Percentiles rank a stretch among this genome's conserved stretches.
These are phyloP conservation scores for Parathielavia appendiculata DNA, from an alignment of 495 filamentous ascomycete genomes.

Conservation along the genomic window DNA sequence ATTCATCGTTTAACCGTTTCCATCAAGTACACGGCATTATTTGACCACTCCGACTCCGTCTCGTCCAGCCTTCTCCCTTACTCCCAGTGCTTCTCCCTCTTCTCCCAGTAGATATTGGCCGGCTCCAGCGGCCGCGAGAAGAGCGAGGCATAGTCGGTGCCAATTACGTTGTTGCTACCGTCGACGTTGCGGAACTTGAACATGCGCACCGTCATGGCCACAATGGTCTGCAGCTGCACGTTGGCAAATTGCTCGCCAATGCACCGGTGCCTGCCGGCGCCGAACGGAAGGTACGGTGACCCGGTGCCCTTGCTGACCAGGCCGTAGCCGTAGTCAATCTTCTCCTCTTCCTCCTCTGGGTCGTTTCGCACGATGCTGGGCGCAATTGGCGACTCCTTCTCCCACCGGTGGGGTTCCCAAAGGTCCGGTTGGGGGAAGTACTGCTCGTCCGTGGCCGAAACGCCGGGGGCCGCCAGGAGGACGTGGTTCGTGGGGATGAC, in stretches of 20 bases:
- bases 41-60: background rate
- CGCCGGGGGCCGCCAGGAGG: conserved; percentile 76
- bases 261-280: conserved; percentile 87
- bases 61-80: background rate
- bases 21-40: background rate
- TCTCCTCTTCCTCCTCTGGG: conserved; percentile 61
- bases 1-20: background rate
- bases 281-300: conserved; percentile 91
- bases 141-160: conserved; percentile 78
- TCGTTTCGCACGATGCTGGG: conserved; percentile 46
- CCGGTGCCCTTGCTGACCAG: conserved; percentile 78
- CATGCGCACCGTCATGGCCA: conserved; percentile 68
- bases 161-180: conserved; percentile 62
- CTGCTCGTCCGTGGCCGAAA: conserved; percentile 59
- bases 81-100: conserved; percentile 35
- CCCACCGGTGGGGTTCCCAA: conserved; percentile 93
- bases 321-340: conserved; percentile 92
- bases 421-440: conserved; percentile 75
- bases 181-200: conserved; percentile 71
- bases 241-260: conserved; percentile 98
- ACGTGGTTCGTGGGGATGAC: conserved; percentile 70
- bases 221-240: conserved; percentile 80
- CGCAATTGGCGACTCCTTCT: conserved; percentile 43
- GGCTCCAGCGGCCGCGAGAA: conserved; percentile 59
- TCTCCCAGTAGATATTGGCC: conserved; percentile 62